A percentile compares a stretch with the other conserved stretches of the same genome.
Evolutionary conservation across 305 asterid genomes (phyloP).

Genomic region (Fraxinus albicans): DNA sequence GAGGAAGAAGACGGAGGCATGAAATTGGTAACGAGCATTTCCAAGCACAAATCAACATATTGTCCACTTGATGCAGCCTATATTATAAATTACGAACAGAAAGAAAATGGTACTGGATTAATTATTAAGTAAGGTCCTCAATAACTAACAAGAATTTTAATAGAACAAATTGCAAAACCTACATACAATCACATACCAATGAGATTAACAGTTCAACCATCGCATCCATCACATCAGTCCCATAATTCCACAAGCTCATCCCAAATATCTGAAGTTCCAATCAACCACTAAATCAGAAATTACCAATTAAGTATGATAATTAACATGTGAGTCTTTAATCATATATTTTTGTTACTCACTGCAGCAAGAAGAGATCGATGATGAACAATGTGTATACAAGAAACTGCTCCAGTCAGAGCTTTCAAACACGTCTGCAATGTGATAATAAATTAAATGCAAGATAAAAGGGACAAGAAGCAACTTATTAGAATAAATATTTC

Average conservation of each 20-base stretch:
- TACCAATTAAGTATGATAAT: slow-evolving; percentile 1
- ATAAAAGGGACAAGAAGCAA: background rate
- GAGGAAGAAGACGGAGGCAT: slow-evolving; percentile 47
- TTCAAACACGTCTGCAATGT: slow-evolving; percentile 75
- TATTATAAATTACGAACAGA: background rate
- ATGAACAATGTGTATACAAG: slow-evolving; percentile 59
- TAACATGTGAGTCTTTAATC: background rate
- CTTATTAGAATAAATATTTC: background rate
- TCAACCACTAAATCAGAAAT: slow-evolving; percentile 9
- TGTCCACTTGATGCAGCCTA: slow-evolving; percentile 85
- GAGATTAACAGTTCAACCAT: slow-evolving; percentile 61
- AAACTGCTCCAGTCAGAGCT: slow-evolving; percentile 74
- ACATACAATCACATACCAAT: slow-evolving; percentile 49
- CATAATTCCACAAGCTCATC: slow-evolving; percentile 82
- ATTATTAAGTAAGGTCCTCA: background rate
- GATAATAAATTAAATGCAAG: background rate
- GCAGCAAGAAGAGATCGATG: slow-evolving; percentile 68
- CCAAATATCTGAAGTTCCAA: slow-evolving; percentile 55
- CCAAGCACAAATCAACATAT: slow-evolving; percentile 78
- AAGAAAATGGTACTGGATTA: background rate
- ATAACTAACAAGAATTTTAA: background rate
- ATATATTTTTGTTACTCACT: slow-evolving; percentile 45
- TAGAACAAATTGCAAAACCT: background rate
- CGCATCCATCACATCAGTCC: slow-evolving; percentile 83
- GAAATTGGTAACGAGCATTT: slow-evolving; percentile 82